These are phyloP conservation scores for Penicillium diatomitis DNA, from an alignment of 495 filamentous ascomycete species.

Conservation along the genomic window DNA sequence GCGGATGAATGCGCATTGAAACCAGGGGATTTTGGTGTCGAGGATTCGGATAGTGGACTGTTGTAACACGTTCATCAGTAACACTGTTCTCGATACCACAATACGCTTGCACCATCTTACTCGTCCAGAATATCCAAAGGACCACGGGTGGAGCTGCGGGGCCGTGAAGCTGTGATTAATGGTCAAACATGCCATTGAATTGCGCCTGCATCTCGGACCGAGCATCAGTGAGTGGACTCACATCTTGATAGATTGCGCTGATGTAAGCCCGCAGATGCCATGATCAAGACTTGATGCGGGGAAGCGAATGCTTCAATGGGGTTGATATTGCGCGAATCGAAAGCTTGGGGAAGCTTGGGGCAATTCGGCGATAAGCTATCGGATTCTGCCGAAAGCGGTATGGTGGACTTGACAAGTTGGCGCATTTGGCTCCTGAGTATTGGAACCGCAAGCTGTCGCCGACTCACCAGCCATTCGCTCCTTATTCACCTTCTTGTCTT, in stretches of 20 bases:
- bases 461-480: constrained; percentile 22
- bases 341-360: background rate
- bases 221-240: constrained; percentile 10
- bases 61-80: constrained; percentile 6
- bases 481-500: constrained; percentile 14
- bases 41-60: constrained; percentile 17
- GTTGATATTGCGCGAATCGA: no score
- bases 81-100: no score
- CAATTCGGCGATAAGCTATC: constrained; percentile 16
- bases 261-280: constrained; percentile 22
- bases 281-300: background rate
- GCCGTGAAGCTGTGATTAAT: constrained; percentile 29
- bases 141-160: constrained; percentile 44
- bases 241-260: constrained; percentile 31
- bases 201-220: no score
- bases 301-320: no score
- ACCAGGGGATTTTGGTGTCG: constrained; percentile 6
- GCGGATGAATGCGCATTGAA: constrained; percentile 5
- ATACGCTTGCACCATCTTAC: constrained; percentile 18
- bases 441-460: constrained; percentile 17
- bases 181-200: constrained; percentile 5
- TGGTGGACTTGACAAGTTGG: constrained; percentile 22
- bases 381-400: constrained; percentile 23
- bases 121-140: constrained; percentile 42
- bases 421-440: constrained; percentile 10